These are phyloP conservation scores for Melastoma malabathricum DNA, from an alignment of 345 rosid species.

Conservation along the genomic window DNA sequence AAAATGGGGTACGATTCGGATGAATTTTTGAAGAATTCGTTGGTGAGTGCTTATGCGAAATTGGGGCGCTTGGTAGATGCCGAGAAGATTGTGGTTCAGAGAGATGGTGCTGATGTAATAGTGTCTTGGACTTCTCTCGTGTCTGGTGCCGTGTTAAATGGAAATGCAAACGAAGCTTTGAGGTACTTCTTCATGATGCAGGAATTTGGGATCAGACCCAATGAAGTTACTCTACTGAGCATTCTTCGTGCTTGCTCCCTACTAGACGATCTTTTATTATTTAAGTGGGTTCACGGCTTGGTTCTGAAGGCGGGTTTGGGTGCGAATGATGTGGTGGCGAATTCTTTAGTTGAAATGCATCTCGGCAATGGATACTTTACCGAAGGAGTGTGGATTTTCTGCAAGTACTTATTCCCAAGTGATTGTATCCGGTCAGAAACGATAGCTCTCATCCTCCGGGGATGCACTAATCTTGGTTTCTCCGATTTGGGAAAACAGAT, in stretches of 20 bases:
- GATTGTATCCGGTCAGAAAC: conserved; percentile 17
- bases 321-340: conserved; percentile 12
- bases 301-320: conserved; percentile 15
- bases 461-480: conserved; percentile 7
- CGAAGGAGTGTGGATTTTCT: conserved; percentile 15
- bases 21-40: conserved; percentile 29
- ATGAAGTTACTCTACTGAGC: conserved; percentile 57
- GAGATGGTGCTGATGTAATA: conserved; percentile 33
- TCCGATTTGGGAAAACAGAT: conserved; percentile 50
- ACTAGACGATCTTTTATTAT: conserved; percentile 31
- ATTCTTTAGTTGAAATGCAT: conserved; percentile 21
- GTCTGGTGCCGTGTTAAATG: conserved; percentile 42
- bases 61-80: conserved; percentile 36
- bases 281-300: conserved; percentile 20
- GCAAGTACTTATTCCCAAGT: conserved; percentile 11
- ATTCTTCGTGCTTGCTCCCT: conserved; percentile 47
- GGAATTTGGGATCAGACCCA: conserved; percentile 40
- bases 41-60: conserved; percentile 73
- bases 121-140: conserved; percentile 70
- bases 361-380: conserved; percentile 14
- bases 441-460: conserved; percentile 19
- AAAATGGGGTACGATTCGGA: conserved; percentile 23
- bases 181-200: conserved; percentile 42
- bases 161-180: conserved; percentile 43
- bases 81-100: conserved; percentile 39